Percentiles rank a stretch among this genome's conserved stretches.
These are phyloP conservation scores for Neurospora sp. DNA, from an alignment of 495 filamentous ascomycete species.

Conservation along the genomic window DNA sequence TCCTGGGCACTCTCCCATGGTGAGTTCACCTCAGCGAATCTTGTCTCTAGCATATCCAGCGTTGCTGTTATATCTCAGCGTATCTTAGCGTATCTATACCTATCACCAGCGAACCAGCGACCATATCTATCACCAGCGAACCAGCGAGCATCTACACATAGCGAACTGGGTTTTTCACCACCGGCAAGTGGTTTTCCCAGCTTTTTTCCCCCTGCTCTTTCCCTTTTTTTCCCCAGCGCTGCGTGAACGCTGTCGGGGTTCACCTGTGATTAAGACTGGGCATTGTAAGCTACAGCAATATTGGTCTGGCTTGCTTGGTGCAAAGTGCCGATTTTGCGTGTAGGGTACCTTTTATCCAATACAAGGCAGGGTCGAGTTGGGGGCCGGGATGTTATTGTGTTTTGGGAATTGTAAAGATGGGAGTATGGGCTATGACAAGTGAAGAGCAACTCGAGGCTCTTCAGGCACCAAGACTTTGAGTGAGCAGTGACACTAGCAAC, in stretches of 20 bases:
- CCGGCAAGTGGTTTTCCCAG: background rate
- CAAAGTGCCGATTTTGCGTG: no score
- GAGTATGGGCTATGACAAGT: background rate
- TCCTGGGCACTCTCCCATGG: background rate
- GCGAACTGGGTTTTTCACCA: background rate
- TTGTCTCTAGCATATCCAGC: background rate
- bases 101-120: background rate
- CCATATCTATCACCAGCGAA: background rate
- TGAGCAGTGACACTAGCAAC: background rate
- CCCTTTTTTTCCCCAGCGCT: background rate
- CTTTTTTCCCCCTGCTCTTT: background rate
- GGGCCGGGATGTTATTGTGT: background rate
- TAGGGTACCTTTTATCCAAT: no score
- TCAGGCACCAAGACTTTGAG: background rate
- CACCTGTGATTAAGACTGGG: background rate
- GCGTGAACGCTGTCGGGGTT: background rate
- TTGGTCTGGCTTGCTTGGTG: no score
- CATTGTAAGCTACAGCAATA: background rate
- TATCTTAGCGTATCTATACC: no score
- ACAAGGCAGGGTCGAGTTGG: no score
- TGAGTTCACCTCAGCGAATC: background rate
- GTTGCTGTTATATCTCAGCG: background rate
- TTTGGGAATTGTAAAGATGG: background rate
- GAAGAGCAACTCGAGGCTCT: background rate
- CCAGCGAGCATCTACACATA: background rate